phyloP scores from a whole-genome alignment of 164 flowering plant genomes.

The Malania oleifera region DNA sequence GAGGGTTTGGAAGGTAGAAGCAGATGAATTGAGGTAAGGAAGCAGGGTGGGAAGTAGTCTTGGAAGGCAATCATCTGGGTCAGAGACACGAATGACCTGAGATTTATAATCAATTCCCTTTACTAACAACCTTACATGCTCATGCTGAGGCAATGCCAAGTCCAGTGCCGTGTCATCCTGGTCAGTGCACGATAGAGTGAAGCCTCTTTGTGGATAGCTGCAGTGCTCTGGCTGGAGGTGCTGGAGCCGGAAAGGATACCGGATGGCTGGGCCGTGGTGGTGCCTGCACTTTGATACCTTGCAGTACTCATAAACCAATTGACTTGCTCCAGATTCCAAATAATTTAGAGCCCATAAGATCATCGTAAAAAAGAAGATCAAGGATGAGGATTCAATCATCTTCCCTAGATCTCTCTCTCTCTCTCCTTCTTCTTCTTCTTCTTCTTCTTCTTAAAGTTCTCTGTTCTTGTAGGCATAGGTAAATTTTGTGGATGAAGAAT shows the following conservation, averaged over 20 bases:
- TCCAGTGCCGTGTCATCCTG: conserved; percentile 13
- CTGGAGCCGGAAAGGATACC: conserved; percentile 25
- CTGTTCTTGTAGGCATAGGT: no score
- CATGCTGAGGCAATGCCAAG: conserved; percentile 20
- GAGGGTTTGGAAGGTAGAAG: conserved; percentile 10
- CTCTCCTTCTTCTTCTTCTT: no score
- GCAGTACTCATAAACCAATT: no score
- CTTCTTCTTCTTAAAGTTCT: no score
- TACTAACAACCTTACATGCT: conserved; percentile 6
- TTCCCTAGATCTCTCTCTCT: no score
- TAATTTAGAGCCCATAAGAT: no score
- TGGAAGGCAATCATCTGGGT: conserved; percentile 12
- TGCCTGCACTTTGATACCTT: no score
- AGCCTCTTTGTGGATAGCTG: conserved; percentile 32
- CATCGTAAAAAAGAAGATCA: no score
- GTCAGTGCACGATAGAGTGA: conserved; percentile 20
- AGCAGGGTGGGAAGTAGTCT: conserved; percentile 4
- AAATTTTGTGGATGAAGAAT: no score
- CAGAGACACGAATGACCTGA: conserved; percentile 8
- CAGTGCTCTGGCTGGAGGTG: conserved; percentile 17
- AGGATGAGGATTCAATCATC: no score
- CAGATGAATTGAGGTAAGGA: not conserved
- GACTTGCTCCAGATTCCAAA: no score
- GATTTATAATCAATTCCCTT: conserved; percentile 15
- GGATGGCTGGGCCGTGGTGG: conserved; percentile 12